A percentile compares a stretch with the other conserved stretches of the same genome.
Conservation (phyloP, 208 protist genomes). For the Acanthamoeba culbertsoni region DNA sequence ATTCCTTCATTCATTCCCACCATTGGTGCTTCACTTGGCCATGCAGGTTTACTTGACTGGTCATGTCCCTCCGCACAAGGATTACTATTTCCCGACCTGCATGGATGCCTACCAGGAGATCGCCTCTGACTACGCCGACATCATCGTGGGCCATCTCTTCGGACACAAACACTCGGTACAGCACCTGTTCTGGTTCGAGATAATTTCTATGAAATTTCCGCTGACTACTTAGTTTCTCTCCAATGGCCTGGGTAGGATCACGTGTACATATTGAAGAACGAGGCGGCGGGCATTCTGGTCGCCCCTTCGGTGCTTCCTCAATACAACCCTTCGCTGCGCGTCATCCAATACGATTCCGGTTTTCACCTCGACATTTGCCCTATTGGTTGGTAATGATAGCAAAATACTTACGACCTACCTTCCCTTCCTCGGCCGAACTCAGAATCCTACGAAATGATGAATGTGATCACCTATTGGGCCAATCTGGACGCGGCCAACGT, state of each 20-base stretch:
- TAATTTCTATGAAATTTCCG: not conserved
- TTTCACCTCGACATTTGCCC: not conserved
- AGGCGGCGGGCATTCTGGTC: not conserved
- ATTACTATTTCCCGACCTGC: not conserved
- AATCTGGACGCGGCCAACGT: not conserved
- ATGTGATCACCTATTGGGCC: conserved; percentile 19
- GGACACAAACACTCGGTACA: not conserved
- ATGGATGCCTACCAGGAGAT: not conserved
- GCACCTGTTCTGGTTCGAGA: not conserved
- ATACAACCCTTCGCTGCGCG: not conserved
- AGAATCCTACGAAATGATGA: not conserved
- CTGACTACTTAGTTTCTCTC: not conserved
- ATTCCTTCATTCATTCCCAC: not conserved
- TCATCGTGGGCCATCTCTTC: conserved; percentile 18
- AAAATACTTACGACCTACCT: not conserved
- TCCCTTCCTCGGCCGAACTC: no score
- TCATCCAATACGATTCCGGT: not conserved
- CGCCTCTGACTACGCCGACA: not conserved
- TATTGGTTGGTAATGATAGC: not conserved
- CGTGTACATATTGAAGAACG: not conserved
- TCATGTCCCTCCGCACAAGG: not conserved
- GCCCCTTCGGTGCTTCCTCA: not conserved
- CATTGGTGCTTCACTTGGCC: not conserved
- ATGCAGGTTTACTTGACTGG: not conserved
- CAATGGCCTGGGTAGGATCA: not conserved